phyloP scores from a whole-genome alignment of 2,329 filamentous ascomycete species.

The Claviceps sp. region DNA sequence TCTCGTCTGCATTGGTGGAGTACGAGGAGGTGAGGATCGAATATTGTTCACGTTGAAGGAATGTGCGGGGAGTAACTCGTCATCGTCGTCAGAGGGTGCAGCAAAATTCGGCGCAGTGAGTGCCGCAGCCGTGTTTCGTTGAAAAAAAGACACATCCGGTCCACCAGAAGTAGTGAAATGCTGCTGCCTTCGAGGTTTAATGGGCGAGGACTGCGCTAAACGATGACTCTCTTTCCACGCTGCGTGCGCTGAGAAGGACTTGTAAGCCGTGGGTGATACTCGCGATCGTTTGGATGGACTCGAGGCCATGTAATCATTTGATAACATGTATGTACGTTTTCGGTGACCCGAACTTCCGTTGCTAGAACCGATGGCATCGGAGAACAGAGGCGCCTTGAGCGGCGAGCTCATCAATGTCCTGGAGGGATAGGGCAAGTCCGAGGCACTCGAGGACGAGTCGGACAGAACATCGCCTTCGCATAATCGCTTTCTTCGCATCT shows the following conservation, averaged over 20 bases:
- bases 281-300: constrained; percentile 59
- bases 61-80: constrained; percentile 63
- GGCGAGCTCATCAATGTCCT: constrained; percentile 70
- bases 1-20: constrained; percentile 55
- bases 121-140: constrained; percentile 53
- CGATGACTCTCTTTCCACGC: constrained; percentile 69
- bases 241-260: constrained; percentile 40
- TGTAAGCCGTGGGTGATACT: constrained; percentile 42
- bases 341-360: constrained; percentile 52
- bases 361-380: constrained; percentile 63
- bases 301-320: constrained; percentile 41
- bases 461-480: constrained; percentile 63
- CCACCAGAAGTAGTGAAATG: constrained; percentile 61
- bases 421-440: constrained; percentile 58
- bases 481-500: constrained; percentile 60
- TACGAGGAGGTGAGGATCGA: constrained; percentile 71
- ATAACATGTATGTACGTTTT: constrained; percentile 49
- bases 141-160: constrained; percentile 68
- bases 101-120: constrained; percentile 47
- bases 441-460: constrained; percentile 75
- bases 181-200: constrained; percentile 60
- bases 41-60: constrained; percentile 54
- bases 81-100: constrained; percentile 63
- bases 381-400: constrained; percentile 70
- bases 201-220: constrained; percentile 74